Evolutionary conservation across 1,284 basidiomycete species (phyloP), one percentile per base, ranked within the genome.

Genomic region (Ustilago tritici): DNA sequence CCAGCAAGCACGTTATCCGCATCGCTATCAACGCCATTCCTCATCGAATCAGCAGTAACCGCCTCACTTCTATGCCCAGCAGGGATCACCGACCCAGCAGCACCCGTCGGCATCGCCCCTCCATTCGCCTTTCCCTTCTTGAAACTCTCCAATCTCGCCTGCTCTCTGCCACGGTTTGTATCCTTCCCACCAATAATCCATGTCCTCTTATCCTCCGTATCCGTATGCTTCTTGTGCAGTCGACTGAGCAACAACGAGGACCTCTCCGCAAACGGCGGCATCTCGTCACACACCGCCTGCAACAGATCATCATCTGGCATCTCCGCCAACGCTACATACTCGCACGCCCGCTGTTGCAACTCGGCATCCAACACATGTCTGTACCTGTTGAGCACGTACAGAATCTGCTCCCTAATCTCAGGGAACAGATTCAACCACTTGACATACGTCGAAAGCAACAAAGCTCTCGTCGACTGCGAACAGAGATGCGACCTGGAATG

Each of bases 371-470:
- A 91, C 40, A 98, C 94, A 84, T 97, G 94, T 12, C 64, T 64
- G 87, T 98, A 99, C n/a, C 95, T 93, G 81, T 98, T 95, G 84
- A 99, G 96, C 73, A 99, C 94, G 86, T 93, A 93, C 82, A 98
- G 86, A 28, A 99, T 90, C 84, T 97, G 95, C 28, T 92, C 90
- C 80, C 96, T 95, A 87, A 99, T 98, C 87, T 99, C 97, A 8
- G 97, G 97, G 88, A 99, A 99, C 61, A 99, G 92, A 86, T 99
- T 99, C 74, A 98, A 93, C 96, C 95, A 97, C 89, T 99, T 99
- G 88, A 98, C 92, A 86, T 99, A 99, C 0, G 97, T 98, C 8
- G 96, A 96, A 15, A 99, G 89, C 31, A 99, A 90, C 52, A 99
- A 89, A 0, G 95, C 93, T 35, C 96, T 91, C 7, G 97, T 99